Percentiles rank a stretch among this genome's conserved stretches.
These are phyloP conservation scores for Piromyces sp. DNA, from an alignment of 192 early-diverging fungal genomes.

Conservation along the genomic window DNA sequence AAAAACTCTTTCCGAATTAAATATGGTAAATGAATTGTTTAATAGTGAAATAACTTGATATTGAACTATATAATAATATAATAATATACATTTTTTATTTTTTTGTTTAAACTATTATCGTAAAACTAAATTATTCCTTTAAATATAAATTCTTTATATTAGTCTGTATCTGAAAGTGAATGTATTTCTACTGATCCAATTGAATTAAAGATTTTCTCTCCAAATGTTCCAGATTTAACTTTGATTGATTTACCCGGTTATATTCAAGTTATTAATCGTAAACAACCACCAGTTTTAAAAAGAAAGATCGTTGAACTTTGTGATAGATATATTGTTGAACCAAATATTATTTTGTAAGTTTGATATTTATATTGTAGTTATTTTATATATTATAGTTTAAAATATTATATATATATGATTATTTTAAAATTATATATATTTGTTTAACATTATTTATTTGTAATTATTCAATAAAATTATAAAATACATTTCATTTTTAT, in stretches of 20 bases:
- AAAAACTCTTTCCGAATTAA: conserved; percentile 82
- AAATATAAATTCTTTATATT: background rate
- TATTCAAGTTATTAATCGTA: conserved; percentile 66
- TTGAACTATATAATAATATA: no score
- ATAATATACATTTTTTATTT: no score
- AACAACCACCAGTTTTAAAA: conserved; percentile 61
- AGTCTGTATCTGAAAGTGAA: conserved; percentile 70
- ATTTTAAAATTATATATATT: no score
- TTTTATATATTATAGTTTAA: no score
- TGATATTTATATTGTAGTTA: no score
- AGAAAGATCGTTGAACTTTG: conserved; percentile 65
- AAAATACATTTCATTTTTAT: no score
- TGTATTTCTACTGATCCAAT: conserved; percentile 74
- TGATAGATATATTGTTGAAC: conserved; percentile 60
- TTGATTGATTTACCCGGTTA: conserved; percentile 74
- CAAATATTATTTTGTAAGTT: conserved; percentile 53
- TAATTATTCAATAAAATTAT: no score
- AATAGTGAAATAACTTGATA: no score
- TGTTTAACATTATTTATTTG: no score
- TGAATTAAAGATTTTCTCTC: conserved; percentile 66
- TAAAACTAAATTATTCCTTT: no score
- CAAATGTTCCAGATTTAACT: conserved; percentile 65
- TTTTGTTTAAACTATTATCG: no score
- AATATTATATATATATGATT: no score
- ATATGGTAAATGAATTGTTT: conserved; percentile 44